Evolutionary conservation across 495 filamentous ascomycete genomes (phyloP), one percentile per base, ranked within the genome.

Genomic region (Talaromyces proteolyticus): DNA sequence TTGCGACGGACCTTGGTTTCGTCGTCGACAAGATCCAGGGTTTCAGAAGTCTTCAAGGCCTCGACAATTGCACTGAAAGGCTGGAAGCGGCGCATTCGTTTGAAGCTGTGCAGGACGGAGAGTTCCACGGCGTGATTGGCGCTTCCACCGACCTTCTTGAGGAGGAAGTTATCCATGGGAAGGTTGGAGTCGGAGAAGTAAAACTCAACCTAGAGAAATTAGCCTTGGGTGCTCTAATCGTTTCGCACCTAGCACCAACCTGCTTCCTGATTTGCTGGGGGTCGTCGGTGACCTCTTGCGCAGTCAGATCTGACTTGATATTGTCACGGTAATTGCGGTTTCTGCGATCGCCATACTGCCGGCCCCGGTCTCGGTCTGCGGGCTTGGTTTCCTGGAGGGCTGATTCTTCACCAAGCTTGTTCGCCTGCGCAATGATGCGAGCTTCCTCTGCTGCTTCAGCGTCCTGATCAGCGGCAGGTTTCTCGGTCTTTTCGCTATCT

Each of bases 121-220:
- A 99, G 74, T 0, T 83, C 69, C 6, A 99, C 82, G 29, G 91
- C 72, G 50, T 84, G 80, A 73, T 97, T 99, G 53, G 80, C 69
- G 47, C 74, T 74, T 48, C 91, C 92, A 22, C 82, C 85, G 21
- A 88, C 85, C 60, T 83, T 70, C 50, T 77, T 67, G 70, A 90
- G 85, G 34, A 99, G 77, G 70, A 89, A 92, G 60, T 89, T 86
- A 68, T 99, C 93, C 55, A 77, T 78, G 39, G 85, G 85, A 0
- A 97, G 80, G 62, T 99, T 99, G 56, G 85, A 86, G 64, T 95
- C 89, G 51, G 87, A 86, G 68, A 99, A 96, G 72, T 97, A 99
- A 64, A 96, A 99, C 60, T 99, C 92, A 49, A 96, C 91, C 89
- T 96, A 58, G 14, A 25, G 16, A 38, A 44, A 36, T 43, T 11